phyloP scores from a whole-genome alignment of 352 stramenopile genomes.

The Globisporangium alternatum region DNA sequence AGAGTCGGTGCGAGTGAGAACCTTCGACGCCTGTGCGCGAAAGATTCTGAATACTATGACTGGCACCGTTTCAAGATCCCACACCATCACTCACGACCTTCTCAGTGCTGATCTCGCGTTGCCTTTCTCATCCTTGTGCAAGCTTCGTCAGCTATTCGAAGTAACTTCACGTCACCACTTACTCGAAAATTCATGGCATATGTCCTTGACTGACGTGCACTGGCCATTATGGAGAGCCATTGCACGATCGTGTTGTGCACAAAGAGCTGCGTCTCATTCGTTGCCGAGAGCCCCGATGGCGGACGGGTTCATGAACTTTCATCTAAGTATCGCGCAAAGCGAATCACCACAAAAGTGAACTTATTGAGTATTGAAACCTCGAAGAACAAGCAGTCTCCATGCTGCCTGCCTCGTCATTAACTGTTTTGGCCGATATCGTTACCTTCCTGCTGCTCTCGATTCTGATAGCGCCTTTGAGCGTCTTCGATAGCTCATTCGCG shows the following conservation, averaged over 20 bases:
- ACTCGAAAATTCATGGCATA: too few relatives aligned
- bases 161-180: too few relatives aligned
- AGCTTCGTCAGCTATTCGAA: too few relatives aligned
- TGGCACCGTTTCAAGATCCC: not conserved
- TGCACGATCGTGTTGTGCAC: too few relatives aligned
- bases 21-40: constrained; percentile 4
- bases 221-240: too few relatives aligned
- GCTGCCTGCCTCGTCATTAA: not conserved
- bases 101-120: not conserved
- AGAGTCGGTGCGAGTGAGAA: not conserved
- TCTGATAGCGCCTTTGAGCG: not conserved
- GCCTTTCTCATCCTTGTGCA: not conserved
- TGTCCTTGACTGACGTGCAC: too few relatives aligned
- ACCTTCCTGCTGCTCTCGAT: not conserved
- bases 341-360: not conserved
- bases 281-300: too few relatives aligned
- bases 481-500: not conserved
- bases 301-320: too few relatives aligned
- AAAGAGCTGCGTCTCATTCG: too few relatives aligned
- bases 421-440: not conserved
- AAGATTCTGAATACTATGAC: not conserved
- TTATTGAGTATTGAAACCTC: not conserved
- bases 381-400: not conserved
- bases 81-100: not conserved
- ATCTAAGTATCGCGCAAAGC: not conserved